Evolutionary conservation across 331 rosid genomes (phyloP), one percentile per base, ranked within the genome.

Genomic region (Telfairia occidentalis): DNA sequence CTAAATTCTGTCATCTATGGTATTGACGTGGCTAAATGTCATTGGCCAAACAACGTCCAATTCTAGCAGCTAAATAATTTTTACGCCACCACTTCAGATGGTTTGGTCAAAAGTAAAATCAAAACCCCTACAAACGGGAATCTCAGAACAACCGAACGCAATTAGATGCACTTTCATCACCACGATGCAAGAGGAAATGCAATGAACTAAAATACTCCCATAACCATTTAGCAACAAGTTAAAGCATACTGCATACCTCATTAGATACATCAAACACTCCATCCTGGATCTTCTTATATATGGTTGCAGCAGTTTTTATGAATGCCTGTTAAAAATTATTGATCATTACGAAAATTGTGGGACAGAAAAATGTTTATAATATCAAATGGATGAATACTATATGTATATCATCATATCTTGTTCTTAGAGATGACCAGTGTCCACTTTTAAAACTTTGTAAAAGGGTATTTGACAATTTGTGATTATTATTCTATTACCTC

Each of bases 201-300:
- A 8, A 38, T 11, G 10, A 49, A 71, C 45, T 28, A 28, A 13
- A 28, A 71, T 15, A 29, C 38, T 30, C 15, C 69, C 43, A 34
- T 32, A 16, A 38, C 38, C 24, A n/a, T 1, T 49, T n/a, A 72
- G 29, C 29, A 52, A 26, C 19, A 40, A 74, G 77, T 21, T 23
- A 57, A 63, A 10, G 49, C 7, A 53, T 10, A n/a, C 15, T 34
- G 57, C 60, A 48, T 74, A 95, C 99, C 96, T 95, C 99, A 82
- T 95, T 95, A 18, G 99, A 95, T 69, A 95, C 96, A 86, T 95
- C 99, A 77, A 95, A 95, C 52, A 95, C 93, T 48, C 99, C 99
- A 85, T 95, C 96, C 79, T 95, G 96, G 78, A 95, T 92, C 86
- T 95, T 95, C 78, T 90, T 90, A 85, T 89, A 91, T 78, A 91